phyloP scores from a whole-genome alignment of 2,329 filamentous ascomycete genomes.

The Paracorniculantispora psalliotae region DNA sequence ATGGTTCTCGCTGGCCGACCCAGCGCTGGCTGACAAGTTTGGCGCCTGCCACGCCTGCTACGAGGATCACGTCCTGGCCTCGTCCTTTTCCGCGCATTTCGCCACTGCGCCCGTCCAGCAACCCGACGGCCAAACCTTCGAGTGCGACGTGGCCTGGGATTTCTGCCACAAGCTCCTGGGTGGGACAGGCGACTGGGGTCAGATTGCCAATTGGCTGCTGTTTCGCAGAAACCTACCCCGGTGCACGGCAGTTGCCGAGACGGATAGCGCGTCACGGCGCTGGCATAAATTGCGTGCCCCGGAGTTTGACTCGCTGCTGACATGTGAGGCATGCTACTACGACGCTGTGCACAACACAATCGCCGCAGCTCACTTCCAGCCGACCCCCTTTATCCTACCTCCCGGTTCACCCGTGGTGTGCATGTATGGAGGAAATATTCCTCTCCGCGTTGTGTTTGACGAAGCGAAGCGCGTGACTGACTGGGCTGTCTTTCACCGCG shows the following conservation, averaged over 20 bases:
- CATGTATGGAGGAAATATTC: neutral
- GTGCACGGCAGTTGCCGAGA: neutral
- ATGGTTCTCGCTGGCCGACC: slow-evolving; percentile 2
- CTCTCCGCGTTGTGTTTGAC: neutral
- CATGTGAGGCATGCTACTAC: slow-evolving; percentile 9
- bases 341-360: neutral
- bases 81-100: neutral
- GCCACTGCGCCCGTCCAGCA: neutral
- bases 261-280: neutral
- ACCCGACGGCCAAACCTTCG: neutral
- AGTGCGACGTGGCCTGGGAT: neutral
- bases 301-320: neutral
- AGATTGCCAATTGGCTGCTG: neutral
- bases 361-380: slow-evolving; percentile 1
- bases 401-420: neutral
- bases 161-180: slow-evolving; percentile 1
- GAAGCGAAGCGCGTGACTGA: neutral
- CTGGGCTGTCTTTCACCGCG: neutral
- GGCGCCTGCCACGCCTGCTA: neutral
- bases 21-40: neutral
- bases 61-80: neutral
- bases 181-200: neutral
- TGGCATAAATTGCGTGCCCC: slow-evolving; percentile 4
- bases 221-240: neutral
- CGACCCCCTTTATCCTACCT: neutral